phyloP scores from a whole-genome alignment of 176 grass and related monocot genomes.

The Triticum turgidum region DNA sequence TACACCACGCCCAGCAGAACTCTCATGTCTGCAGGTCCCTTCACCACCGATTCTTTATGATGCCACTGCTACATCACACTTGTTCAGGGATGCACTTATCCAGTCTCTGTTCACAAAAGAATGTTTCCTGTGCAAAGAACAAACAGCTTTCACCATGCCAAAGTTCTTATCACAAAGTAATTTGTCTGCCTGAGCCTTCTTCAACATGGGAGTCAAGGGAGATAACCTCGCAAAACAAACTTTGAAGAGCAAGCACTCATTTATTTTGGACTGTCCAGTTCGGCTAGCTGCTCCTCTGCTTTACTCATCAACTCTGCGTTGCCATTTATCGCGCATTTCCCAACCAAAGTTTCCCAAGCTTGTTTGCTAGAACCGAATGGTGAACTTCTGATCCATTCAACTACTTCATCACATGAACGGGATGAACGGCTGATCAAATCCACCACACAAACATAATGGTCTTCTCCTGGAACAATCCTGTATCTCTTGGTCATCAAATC shows the following conservation, averaged over 20 bases:
- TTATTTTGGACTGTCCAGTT: constrained; percentile 5
- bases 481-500: constrained; percentile 61
- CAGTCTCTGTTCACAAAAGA: constrained; percentile 6
- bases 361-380: constrained; percentile 30
- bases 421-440: constrained; percentile 56
- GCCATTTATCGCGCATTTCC: neutral
- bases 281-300: constrained; percentile 17
- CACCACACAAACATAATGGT: constrained; percentile 54
- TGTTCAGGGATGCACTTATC: neutral
- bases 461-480: constrained; percentile 48
- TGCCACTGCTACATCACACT: neutral
- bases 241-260: neutral
- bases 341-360: constrained; percentile 49
- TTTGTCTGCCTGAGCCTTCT: constrained; percentile 1
- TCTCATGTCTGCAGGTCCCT: neutral
- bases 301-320: constrained; percentile 25
- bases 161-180: neutral
- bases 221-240: constrained; percentile 4
- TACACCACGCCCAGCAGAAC: neutral
- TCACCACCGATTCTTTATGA: neutral
- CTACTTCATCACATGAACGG: constrained; percentile 33
- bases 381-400: constrained; percentile 50
- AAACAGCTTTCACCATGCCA: neutral
- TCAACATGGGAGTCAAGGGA: neutral
- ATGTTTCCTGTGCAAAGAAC: constrained; percentile 18